phyloP scores from a whole-genome alignment of 805 yeast genomes.

The Ogataea pini region DNA sequence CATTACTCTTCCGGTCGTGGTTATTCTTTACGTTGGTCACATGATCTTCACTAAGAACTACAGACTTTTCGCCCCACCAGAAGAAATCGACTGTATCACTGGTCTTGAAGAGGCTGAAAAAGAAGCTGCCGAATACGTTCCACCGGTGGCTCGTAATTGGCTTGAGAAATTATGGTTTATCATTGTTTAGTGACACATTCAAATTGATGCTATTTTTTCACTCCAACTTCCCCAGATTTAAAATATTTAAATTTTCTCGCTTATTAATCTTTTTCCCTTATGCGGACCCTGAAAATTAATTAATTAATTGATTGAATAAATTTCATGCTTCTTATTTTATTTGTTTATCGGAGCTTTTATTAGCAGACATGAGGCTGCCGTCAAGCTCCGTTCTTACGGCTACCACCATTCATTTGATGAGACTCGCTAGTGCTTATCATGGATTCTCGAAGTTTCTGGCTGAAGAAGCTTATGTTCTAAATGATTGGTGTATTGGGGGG shows the following conservation, averaged over 20 bases:
- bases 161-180: slow-evolving; percentile 53
- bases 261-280: background rate
- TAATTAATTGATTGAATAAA: background rate
- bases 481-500: slow-evolving; percentile 24
- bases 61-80: slow-evolving; percentile 50
- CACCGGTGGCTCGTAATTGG: slow-evolving; percentile 38
- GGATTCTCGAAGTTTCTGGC: slow-evolving; percentile 19
- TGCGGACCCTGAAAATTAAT: background rate
- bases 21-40: slow-evolving; percentile 58
- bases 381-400: slow-evolving; percentile 24
- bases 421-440: slow-evolving; percentile 26
- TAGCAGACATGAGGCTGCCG: slow-evolving; percentile 19
- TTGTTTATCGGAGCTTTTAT: background rate
- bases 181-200: too few species aligned
- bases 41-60: slow-evolving; percentile 47
- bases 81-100: slow-evolving; percentile 58
- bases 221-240: background rate
- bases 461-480: slow-evolving; percentile 19
- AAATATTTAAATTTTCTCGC: background rate
- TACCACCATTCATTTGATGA: slow-evolving; percentile 25
- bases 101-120: slow-evolving; percentile 65
- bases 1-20: slow-evolving; percentile 57
- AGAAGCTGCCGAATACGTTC: slow-evolving; percentile 41
- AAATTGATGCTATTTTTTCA: slow-evolving; percentile 2
- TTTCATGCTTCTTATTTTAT: background rate